phyloP scores from a whole-genome alignment of 2,329 filamentous ascomycete genomes.

The Harringtonia aguacate region DNA sequence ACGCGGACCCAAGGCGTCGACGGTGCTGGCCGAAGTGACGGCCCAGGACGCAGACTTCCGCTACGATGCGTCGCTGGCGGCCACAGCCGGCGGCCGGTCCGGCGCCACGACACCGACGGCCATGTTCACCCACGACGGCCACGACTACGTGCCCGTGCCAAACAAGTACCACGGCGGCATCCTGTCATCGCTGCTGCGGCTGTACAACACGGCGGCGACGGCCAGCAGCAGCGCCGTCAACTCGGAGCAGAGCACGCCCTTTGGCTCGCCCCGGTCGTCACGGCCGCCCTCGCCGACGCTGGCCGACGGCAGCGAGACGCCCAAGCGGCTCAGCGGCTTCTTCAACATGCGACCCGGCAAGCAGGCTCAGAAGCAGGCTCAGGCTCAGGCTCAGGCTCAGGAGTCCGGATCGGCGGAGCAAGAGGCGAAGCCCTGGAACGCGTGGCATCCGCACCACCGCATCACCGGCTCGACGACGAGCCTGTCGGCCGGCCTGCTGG shows the following conservation, averaged over 20 bases:
- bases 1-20: not conserved
- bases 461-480: constrained; percentile 16
- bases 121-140: constrained; percentile 46
- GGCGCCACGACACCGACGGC: constrained; percentile 24
- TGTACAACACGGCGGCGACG: constrained; percentile 39
- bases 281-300: constrained; percentile 28
- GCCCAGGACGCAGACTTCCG: constrained; percentile 3
- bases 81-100: constrained; percentile 9
- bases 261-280: constrained; percentile 29
- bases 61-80: constrained; percentile 11
- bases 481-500: constrained; percentile 38
- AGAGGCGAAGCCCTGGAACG: constrained; percentile 8
- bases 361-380: constrained; percentile 31
- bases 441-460: constrained; percentile 6
- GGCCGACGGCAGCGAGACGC: constrained; percentile 15
- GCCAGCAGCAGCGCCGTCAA: constrained; percentile 19
- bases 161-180: constrained; percentile 62
- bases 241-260: constrained; percentile 31
- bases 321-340: constrained; percentile 25
- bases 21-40: not conserved
- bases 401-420: too few relatives aligned
- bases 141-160: constrained; percentile 55
- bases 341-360: constrained; percentile 31
- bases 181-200: constrained; percentile 59
- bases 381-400: too few relatives aligned